Percentiles rank a stretch among this genome's conserved stretches.
phyloP scores from a whole-genome alignment of 2,329 filamentous ascomycete species.

The Cladosporium sp. region DNA sequence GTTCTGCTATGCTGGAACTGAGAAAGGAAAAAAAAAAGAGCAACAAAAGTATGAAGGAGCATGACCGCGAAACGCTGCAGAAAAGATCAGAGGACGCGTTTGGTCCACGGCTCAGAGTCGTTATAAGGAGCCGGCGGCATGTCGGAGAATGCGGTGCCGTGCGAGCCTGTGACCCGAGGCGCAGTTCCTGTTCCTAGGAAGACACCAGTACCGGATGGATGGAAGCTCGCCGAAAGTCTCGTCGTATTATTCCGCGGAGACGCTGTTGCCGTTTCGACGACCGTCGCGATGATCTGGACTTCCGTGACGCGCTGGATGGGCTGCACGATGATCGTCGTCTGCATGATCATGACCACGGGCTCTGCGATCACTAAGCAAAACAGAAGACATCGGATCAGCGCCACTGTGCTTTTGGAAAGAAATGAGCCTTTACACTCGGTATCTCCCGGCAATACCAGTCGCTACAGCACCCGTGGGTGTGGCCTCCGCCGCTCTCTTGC shows the following conservation, averaged over 20 bases:
- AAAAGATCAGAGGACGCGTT: constrained; percentile 1
- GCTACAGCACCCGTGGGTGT: constrained; percentile 17
- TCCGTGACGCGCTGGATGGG: constrained; percentile 28
- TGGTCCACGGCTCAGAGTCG: neutral
- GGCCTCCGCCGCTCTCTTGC: constrained; percentile 12
- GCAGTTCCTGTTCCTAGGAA: constrained; percentile 7
- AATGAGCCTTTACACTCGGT: constrained; percentile 23
- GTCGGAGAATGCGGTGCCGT: constrained; percentile 1
- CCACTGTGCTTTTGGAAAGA: constrained; percentile 8
- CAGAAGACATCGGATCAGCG: constrained; percentile 25
- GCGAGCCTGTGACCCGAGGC: neutral
- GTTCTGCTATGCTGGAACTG: neutral
- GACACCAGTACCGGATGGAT: constrained; percentile 1
- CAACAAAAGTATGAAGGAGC: neutral
- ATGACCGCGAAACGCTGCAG: neutral
- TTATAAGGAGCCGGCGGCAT: neutral
- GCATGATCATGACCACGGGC: constrained; percentile 28
- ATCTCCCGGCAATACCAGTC: constrained; percentile 32
- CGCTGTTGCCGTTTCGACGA: neutral
- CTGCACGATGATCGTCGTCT: constrained; percentile 28
- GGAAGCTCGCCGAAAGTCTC: neutral
- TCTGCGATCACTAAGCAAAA: constrained; percentile 21
- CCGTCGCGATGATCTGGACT: constrained; percentile 27
- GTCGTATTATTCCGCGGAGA: neutral
- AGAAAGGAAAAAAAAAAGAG: neutral